Evolutionary conservation across 805 yeast genomes (phyloP), one percentile per base, ranked within the genome.

Genomic region (Lipomyces yamadae): DNA sequence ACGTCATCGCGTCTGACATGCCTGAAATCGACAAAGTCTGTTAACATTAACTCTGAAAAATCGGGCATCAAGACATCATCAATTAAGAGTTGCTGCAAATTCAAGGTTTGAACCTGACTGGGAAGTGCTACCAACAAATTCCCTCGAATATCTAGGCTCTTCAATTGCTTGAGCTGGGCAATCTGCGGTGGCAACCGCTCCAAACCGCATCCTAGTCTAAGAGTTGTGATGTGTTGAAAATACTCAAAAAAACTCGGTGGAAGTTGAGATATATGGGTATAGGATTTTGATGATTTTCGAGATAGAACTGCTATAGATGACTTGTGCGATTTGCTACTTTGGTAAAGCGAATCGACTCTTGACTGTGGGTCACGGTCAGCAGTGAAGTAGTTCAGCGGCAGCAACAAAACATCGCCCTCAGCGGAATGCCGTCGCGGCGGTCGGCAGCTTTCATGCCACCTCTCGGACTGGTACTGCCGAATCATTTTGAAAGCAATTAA

Each of bases 141-240:
- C 18, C 61, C 60, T 11, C 69, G 60, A 42, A 68, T 34, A 35
- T 65, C 69, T 53, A 68, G 48, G 24, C 50, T 35, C 56, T 48
- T 54, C 42, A 68, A 61, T 15, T n/a, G 42, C 48, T 50, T 58
- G 13, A 68, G 55, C 45, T 69, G 55, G 34, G 60, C 57, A 13
- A 68, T 67, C 53, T 68, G 71, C 0, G 71, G 70, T 4, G 71
- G 68, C 52, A 68, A 48, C 18, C 70, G 50, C 53, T 34, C 50
- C 32, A 68, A 53, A 6, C 70, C 70, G 34, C 71, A 68, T 37
- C 63, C 60, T 4, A 68, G 35, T 15, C 62, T 42, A 7, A 68
- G 66, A 3, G 59, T 18, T 11, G 71, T 63, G 35, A 68, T 56
- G 29, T 67, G 52, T 33, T 59, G 53, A 50, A 63, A 68, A 37